Evolutionary conservation across 495 filamentous ascomycete species (phyloP), one percentile per base, ranked within the genome.

Genomic region (Staphylotrichum longicolle): DNA sequence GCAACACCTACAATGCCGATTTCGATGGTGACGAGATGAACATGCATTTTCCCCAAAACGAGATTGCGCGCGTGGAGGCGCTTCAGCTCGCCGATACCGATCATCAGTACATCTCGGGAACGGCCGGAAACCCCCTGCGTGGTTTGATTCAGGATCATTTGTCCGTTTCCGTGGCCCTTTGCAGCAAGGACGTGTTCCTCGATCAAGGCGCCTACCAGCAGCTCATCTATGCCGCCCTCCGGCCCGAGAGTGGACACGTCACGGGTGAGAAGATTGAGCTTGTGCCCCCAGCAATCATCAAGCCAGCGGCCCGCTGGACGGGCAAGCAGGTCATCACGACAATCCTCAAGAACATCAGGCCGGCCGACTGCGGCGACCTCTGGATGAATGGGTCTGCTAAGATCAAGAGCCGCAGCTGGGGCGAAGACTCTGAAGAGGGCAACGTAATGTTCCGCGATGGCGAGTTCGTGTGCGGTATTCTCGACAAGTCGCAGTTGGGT

Each of bases 21-120:
- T 99, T 98, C 74, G 95, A 99, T 72, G 95, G 95, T 72, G 95
- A 99, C 68, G 95, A 99, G 76, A 99, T 99, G 95, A 99, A 99
- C 73, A 96, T 99, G 94, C 95, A 99, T 73, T 96, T 99, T 70
- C 95, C 95, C 9, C 95, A 99, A 66, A 97, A 95, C 67, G 95
- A 97, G 71, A 79, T 97, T 69, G 95, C 93, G 32, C 83, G 94
- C 60, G 86, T 91, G 3, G 95, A 99, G 75, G 94, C 94, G 3
- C 80, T 92, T 55, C 87, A 88, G 70, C 87, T 99, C 67, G 94
- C 95, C 9, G 93, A 96, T 72, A 96, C 95, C 14, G 93, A 99
- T 71, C 90, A 96, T 69, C 95, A 99, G 66, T 99, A 99, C 72
- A 86, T 98, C 51, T 93, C 91, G 58, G 89, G 86, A 10, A 99